A percentile compares a stretch with the other conserved stretches of the same genome.
These are phyloP conservation scores for Paecilomyces variotii DNA, from an alignment of 2,329 filamentous ascomycete species.

Conservation along the genomic window DNA sequence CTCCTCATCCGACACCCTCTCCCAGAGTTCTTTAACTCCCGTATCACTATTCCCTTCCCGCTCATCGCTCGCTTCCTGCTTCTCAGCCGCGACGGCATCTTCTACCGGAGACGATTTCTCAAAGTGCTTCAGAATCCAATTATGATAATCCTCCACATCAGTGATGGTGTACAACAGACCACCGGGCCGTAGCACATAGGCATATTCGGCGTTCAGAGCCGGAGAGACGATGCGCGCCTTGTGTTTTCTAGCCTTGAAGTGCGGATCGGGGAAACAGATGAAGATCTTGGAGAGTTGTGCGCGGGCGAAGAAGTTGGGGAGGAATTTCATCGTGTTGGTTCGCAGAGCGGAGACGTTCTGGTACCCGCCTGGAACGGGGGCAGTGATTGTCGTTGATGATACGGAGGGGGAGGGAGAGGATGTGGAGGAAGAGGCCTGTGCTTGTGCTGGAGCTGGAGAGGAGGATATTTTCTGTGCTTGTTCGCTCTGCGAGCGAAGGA, in stretches of 20 bases:
- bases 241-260: constrained; percentile 96
- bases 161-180: constrained; percentile 94
- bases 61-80: constrained; percentile 79
- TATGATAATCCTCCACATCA: constrained; percentile 86
- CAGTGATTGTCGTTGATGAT: constrained; percentile 4
- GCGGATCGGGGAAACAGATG: constrained; percentile 95
- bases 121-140: constrained; percentile 89
- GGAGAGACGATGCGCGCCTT: constrained; percentile 90
- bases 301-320: constrained; percentile 92
- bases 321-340: constrained; percentile 97
- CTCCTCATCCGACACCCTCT: constrained; percentile 55
- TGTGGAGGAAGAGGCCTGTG: constrained; percentile 1
- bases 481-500: constrained; percentile 52
- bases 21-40: constrained; percentile 57
- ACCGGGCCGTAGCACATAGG: constrained; percentile 72
- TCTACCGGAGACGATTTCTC: constrained; percentile 43
- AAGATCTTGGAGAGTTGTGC: constrained; percentile 83
- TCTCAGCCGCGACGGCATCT: constrained; percentile 54
- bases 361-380: constrained; percentile 44
- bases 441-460: constrained; percentile 25
- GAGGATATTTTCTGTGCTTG: constrained; percentile 13
- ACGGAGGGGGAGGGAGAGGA: neutral
- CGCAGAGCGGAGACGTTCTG: constrained; percentile 85
- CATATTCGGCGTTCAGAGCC: constrained; percentile 87
- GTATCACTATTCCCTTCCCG: constrained; percentile 58